These are phyloP conservation scores for Wickerhamomyces sydowiorum DNA, from an alignment of 805 yeast species.

Conservation along the genomic window DNA sequence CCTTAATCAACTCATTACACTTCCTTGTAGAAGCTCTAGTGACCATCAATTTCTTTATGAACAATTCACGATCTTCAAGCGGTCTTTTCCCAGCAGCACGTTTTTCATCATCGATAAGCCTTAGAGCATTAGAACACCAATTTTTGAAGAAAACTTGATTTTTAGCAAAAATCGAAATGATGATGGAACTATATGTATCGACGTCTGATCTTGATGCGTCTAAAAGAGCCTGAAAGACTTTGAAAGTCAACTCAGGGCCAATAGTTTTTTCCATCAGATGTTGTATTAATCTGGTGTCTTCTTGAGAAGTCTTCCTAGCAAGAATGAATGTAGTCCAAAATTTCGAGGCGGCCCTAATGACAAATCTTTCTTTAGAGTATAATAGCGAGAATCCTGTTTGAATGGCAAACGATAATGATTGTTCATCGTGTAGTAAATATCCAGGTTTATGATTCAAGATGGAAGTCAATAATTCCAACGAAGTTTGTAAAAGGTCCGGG, in stretches of 20 bases:
- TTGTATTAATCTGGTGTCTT: conserved; percentile 33
- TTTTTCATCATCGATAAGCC: conserved; percentile 24
- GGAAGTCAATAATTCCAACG: conserved; percentile 45
- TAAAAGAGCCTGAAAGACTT: conserved; percentile 38
- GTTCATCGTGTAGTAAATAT: conserved; percentile 33
- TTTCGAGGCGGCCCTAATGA: conserved; percentile 42
- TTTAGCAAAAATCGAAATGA: conserved; percentile 44
- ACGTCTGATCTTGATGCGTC: conserved; percentile 53
- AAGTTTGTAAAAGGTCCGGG: conserved; percentile 52
- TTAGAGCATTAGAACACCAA: conserved; percentile 38
- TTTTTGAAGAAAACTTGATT: conserved; percentile 40
- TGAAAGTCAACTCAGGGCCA: conserved; percentile 27
- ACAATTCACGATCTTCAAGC: conserved; percentile 31
- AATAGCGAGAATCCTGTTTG: conserved; percentile 25
- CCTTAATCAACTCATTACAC: conserved; percentile 51
- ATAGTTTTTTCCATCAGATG: conserved; percentile 24
- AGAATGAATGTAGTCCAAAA: conserved; percentile 47
- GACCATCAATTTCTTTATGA: conserved; percentile 48
- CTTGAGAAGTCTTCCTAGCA: conserved; percentile 38
- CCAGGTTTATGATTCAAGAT: conserved; percentile 45
- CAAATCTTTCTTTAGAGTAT: conserved; percentile 41
- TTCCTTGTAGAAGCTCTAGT: conserved; percentile 59
- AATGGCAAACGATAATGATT: conserved; percentile 20
- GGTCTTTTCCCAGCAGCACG: conserved; percentile 17
- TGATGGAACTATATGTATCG: conserved; percentile 48